These are phyloP conservation scores for Cruciata laevipes DNA, from an alignment of 257 asterid species.

Conservation along the genomic window DNA sequence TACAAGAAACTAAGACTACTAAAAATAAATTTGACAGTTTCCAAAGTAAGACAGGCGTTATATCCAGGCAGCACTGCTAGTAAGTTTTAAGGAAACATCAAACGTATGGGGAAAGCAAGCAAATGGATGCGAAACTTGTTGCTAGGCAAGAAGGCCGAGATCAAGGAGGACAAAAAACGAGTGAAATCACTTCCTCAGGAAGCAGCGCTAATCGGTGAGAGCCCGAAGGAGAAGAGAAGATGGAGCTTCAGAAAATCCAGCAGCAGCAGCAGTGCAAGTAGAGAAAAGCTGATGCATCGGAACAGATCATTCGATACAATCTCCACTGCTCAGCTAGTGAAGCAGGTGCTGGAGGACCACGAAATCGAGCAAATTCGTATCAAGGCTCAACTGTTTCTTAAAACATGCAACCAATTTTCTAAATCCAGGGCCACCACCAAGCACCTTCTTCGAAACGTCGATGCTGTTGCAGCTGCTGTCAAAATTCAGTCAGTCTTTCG, in stretches of 20 bases:
- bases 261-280: slow-evolving; percentile 11
- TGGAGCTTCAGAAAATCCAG: slow-evolving; percentile 62
- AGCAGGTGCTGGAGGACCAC: slow-evolving; percentile 27
- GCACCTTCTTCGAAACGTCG: neutral
- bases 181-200: slow-evolving; percentile 19
- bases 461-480: slow-evolving; percentile 45
- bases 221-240: slow-evolving; percentile 40
- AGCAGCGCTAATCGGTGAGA: slow-evolving; percentile 10
- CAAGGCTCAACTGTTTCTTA: slow-evolving; percentile 3
- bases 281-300: slow-evolving; percentile 21
- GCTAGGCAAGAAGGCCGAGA: slow-evolving; percentile 47
- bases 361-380: slow-evolving; percentile 24
- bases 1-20: neutral
- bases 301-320: slow-evolving; percentile 42
- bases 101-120: slow-evolving; percentile 58
- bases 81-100: neutral
- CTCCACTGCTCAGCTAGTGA: slow-evolving; percentile 18
- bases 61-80: neutral
- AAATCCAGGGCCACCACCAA: neutral
- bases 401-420: slow-evolving; percentile 14
- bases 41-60: neutral
- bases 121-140: slow-evolving; percentile 64
- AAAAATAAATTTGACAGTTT: neutral
- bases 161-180: slow-evolving; percentile 39
- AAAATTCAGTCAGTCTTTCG: slow-evolving; percentile 65